These are phyloP conservation scores for Pichia thaimueangensis DNA, from an alignment of 805 yeast genomes.

Conservation along the genomic window DNA sequence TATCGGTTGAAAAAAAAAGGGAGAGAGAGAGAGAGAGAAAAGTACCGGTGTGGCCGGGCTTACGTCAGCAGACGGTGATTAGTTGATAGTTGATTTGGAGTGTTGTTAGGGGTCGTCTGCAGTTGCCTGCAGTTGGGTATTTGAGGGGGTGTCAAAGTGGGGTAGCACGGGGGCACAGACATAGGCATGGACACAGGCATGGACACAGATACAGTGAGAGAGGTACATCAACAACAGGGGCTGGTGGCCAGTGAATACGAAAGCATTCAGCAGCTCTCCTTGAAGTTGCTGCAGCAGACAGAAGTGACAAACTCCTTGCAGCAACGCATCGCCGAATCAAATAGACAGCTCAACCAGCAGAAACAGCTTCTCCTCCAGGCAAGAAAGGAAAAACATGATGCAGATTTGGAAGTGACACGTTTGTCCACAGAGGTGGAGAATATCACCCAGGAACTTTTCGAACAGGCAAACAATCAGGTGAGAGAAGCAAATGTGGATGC, in stretches of 20 bases:
- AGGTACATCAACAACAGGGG: background rate
- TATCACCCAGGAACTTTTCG: conserved; percentile 66
- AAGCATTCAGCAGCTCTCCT: conserved; percentile 21
- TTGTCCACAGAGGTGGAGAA: conserved; percentile 62
- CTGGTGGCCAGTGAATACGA: background rate
- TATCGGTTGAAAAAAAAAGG: too few relatives aligned
- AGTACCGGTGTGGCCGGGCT: too few relatives aligned
- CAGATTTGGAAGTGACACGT: conserved; percentile 7
- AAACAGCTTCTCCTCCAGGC: conserved; percentile 14
- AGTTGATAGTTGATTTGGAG: too few relatives aligned
- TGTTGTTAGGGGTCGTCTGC: too few relatives aligned
- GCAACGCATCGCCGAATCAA: conserved; percentile 27
- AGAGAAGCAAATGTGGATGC: conserved; percentile 68
- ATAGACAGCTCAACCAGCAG: conserved; percentile 23
- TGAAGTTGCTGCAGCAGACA: conserved; percentile 24
- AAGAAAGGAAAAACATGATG: conserved; percentile 17
- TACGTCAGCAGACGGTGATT: too few relatives aligned
- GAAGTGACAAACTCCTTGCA: conserved; percentile 14
- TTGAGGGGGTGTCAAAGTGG: too few relatives aligned
- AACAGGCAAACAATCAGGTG: conserved; percentile 83
- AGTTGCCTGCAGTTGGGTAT: too few relatives aligned
- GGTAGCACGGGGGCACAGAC: background rate
- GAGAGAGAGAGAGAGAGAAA: too few relatives aligned
- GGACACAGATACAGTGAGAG: background rate
- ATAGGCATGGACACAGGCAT: too few relatives aligned